These are phyloP conservation scores for Eutrema yunnanense DNA, from an alignment of 345 rosid species.

Conservation along the genomic window DNA sequence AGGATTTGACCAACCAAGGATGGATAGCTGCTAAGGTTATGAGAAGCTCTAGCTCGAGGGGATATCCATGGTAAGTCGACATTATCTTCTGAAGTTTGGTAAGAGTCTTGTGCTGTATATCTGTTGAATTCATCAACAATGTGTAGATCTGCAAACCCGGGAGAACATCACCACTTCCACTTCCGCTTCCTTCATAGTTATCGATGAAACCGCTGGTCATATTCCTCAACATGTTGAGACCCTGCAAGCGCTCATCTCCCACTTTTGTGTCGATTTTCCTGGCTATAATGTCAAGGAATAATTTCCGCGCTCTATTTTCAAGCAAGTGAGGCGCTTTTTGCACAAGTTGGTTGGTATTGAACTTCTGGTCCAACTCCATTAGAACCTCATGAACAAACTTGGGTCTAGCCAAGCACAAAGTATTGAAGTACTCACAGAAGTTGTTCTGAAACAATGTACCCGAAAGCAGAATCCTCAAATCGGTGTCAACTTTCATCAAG, in stretches of 20 bases:
- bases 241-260: constrained; percentile 66
- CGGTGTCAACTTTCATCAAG: constrained; percentile 84
- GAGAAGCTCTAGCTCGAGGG: constrained; percentile 76
- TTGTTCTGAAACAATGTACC: constrained; percentile 95
- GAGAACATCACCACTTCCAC: constrained; percentile 51
- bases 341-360: constrained; percentile 30
- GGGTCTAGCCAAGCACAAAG: constrained; percentile 86
- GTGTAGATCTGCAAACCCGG: constrained; percentile 94
- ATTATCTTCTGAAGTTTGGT: constrained; percentile 59
- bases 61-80: constrained; percentile 57
- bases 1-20: constrained; percentile 70
- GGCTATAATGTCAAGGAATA: constrained; percentile 71
- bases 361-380: constrained; percentile 59
- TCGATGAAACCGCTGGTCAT: constrained; percentile 69
- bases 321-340: constrained; percentile 62
- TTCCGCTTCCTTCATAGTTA: constrained; percentile 55
- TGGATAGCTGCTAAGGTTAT: constrained; percentile 88
- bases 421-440: constrained; percentile 91
- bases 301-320: constrained; percentile 75
- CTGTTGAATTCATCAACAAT: constrained; percentile 77
- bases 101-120: constrained; percentile 53
- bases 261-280: constrained; percentile 59
- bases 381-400: constrained; percentile 67
- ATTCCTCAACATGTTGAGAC: constrained; percentile 69
- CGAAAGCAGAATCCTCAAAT: constrained; percentile 70